Base-by-base conservation (phyloP, 2,329 filamentous ascomycete species). In the Tolypocladium tropicale region DNA sequence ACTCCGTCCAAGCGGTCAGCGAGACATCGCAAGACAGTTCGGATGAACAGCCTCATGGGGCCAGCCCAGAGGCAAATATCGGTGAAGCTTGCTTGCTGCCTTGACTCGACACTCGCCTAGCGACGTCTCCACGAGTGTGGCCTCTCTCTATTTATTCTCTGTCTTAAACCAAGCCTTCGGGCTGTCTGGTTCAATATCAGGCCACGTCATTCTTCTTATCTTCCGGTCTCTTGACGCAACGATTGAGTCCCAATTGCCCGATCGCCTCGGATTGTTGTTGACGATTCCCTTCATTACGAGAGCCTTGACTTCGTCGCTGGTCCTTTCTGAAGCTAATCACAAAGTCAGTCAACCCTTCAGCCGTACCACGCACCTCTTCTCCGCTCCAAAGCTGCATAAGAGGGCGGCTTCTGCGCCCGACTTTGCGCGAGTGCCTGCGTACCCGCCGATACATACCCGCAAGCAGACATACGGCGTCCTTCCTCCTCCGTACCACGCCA, bases 391-490 rank as follows among this genome's bases (percentile, higher is more conserved):
- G 52, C 63, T 67, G 37, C 78, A 81, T 63, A 80, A 79, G 62
- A 68, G 78, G 56, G 73, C 78, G 3, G 72, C 73, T 21, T 81
- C 78, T 10, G 78, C 77, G 7, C 78, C 78, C 12, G 71, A 76
- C 57, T 74, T 77, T 54, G 65, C 71, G 10, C 68, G 59, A 23
- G 57, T 55, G 23, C 59, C 61, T 16, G 43, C 57, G 6, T 55
- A 36, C 18, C 12, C 48, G 5, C 50, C 50, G 14, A 32, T 53
- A 30, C 34, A 49, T 28, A 32, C 54, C 9, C 57, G 54, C 21
- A 53, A 55, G 34, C 56, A 56, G 21, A 39, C 56, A 37, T 62
- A 57, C 46, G 57, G 55, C 53, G 60, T 61, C 23, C 59, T 61
- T 53, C 59, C 58, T 34, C 55, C 54, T 28, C 63, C 56, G 4